Conservation (phyloP, 1,284 basidiomycete species). For the Sporisorium graminicola region DNA sequence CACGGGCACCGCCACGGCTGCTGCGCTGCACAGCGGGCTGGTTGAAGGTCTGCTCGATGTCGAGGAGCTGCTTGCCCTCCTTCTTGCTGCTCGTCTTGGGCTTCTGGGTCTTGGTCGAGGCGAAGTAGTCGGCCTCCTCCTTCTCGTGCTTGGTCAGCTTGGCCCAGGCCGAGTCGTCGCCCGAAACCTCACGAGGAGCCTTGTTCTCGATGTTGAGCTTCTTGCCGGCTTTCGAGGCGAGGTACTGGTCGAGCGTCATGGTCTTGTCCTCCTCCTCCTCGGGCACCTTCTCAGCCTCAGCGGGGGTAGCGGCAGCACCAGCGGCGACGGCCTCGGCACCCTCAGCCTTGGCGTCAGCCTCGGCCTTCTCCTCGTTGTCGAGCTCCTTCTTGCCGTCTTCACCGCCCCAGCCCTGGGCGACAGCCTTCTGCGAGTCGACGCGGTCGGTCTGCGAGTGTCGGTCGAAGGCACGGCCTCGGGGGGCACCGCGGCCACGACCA, state of each 20-base stretch:
- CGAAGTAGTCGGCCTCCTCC: conserved; percentile 63
- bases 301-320: conserved; percentile 63
- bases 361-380: conserved; percentile 80
- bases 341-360: conserved; percentile 65
- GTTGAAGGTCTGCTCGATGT: conserved; percentile 65
- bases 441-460: conserved; percentile 84
- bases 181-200: conserved; percentile 52
- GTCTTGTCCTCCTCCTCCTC: conserved; percentile 95
- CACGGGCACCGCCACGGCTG: conserved; percentile 54
- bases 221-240: conserved; percentile 77
- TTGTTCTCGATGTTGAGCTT: conserved; percentile 59
- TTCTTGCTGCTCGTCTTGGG: conserved; percentile 47
- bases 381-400: conserved; percentile 84
- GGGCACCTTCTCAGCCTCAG: conserved; percentile 60
- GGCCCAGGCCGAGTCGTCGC: conserved; percentile 58
- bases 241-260: conserved; percentile 82
- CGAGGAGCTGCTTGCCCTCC: conserved; percentile 65
- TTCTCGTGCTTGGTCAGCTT: conserved; percentile 63
- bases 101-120: conserved; percentile 56
- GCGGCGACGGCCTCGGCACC: conserved; percentile 63
- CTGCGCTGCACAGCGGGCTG: conserved; percentile 56
- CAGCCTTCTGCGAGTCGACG: conserved; percentile 86
- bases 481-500: conserved; percentile 72
- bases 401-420: conserved; percentile 91
- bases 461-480: conserved; percentile 80